Evolutionary conservation across 306 rosid genomes (phyloP).

Genomic region (Ormosia semicastrata): DNA sequence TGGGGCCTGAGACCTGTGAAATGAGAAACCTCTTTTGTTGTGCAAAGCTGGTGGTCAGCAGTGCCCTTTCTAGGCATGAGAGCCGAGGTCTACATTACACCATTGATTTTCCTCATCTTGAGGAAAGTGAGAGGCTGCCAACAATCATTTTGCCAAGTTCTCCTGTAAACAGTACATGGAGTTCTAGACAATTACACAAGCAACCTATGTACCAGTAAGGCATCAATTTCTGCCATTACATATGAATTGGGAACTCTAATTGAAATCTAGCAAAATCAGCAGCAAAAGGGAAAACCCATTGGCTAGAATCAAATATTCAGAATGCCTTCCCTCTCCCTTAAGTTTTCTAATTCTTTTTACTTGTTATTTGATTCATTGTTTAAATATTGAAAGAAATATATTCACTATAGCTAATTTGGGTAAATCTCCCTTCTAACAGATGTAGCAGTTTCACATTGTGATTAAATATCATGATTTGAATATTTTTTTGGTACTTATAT

Average conservation of each 20-base stretch:
- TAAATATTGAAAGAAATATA: background rate
- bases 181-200: slow-evolving; percentile 77
- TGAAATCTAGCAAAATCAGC: slow-evolving; percentile 18
- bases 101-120: slow-evolving; percentile 77
- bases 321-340: background rate
- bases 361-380: background rate
- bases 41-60: slow-evolving; percentile 81
- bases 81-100: slow-evolving; percentile 96
- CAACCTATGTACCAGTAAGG: slow-evolving; percentile 45
- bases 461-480: background rate
- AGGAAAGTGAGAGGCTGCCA: slow-evolving; percentile 90
- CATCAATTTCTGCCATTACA: slow-evolving; percentile 10
- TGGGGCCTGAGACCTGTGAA: slow-evolving; percentile 79
- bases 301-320: background rate
- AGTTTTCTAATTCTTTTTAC: background rate
- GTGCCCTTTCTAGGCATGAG: slow-evolving; percentile 89
- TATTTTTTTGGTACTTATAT: background rate
- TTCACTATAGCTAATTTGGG: slow-evolving; percentile 4
- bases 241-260: slow-evolving; percentile 8
- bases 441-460: slow-evolving; percentile 9
- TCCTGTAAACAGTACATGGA: slow-evolving; percentile 60
- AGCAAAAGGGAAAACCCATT: background rate
- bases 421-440: background rate
- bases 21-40: slow-evolving; percentile 94
- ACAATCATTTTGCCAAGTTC: slow-evolving; percentile 84